These are phyloP conservation scores for Cornus controversa DNA, from an alignment of 148 eudicot species.

Conservation along the genomic window DNA sequence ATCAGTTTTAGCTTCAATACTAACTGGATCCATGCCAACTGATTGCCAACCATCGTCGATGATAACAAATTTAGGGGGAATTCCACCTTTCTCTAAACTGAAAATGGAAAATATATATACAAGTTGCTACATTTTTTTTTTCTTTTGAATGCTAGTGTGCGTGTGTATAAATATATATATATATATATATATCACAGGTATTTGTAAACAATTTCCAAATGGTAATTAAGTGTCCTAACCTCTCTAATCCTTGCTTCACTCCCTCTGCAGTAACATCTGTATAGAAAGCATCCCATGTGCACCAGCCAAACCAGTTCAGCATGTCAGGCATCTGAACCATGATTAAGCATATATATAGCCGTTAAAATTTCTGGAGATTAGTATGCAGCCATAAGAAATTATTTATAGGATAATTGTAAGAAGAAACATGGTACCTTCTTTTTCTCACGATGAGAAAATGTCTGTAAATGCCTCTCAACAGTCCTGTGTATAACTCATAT, in stretches of 20 bases:
- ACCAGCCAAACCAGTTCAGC: conserved; percentile 95
- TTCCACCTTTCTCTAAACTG: conserved; percentile 74
- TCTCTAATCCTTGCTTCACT: conserved; percentile 64
- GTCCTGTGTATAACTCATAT: conserved; percentile 37
- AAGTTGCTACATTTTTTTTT: neutral
- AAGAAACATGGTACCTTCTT: conserved; percentile 53
- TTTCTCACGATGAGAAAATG: conserved; percentile 79
- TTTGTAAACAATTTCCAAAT: neutral
- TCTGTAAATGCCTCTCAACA: conserved; percentile 75
- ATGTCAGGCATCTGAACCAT: conserved; percentile 74
- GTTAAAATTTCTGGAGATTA: neutral
- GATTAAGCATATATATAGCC: neutral
- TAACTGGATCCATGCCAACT: conserved; percentile 68
- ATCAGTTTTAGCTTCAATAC: conserved; percentile 46
- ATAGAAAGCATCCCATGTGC: conserved; percentile 96
- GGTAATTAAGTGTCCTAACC: conserved; percentile 38
- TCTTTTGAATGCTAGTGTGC: neutral
- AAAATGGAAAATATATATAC: neutral
- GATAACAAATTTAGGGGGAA: conserved; percentile 77
- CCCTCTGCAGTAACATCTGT: conserved; percentile 74
- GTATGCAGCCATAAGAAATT: neutral
- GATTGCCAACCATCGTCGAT: conserved; percentile 96
- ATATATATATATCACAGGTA: neutral
- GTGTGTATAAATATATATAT: no score
- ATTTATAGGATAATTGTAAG: no score